Base-by-base conservation (phyloP, 2,329 filamentous ascomycete genomes). In the Scytalidium lignicola region DNA sequence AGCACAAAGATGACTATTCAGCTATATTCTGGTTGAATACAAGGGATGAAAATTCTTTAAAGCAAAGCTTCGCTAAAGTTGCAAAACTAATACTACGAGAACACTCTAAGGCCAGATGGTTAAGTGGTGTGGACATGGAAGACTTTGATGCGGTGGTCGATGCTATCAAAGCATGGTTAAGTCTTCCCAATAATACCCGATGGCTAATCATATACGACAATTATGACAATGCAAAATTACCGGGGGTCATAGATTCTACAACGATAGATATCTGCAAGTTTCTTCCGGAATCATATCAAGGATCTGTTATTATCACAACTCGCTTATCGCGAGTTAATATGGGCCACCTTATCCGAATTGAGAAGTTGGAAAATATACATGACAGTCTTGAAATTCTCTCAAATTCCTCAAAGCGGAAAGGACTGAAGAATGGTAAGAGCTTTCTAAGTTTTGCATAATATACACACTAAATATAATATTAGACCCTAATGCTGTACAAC, bases 171-270 rank as follows among this genome's bases (percentile, higher is more conserved):
- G 29, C 41, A 29, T 54, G 49, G 52, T 43, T 54, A 13, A 45
- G 49, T 48, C 43, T 51, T 32, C 40, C 40, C 20, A 51, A 57
- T 3, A 67, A 68, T 50, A 49, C 23, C 15, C 26, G 59, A 26
- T 69, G 62, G 66, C 54, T 70, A 18, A 51, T 69, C 22, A 51
- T 68, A 22, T 57, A 64, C 22, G 66, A 69, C 55, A 67, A 68
- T 48, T 55, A 67, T 41, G 63, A 68, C 54, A 58, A 53, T 29
- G 48, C 46, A n/a, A 51, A 51, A 9, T 41, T 17, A 20, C 6
- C 22, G 19, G 18, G 43, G 3, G 53, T 45, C 32, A 15, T 26
- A 3, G 22, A 55, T 18, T 9, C 17, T 2, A 42, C 46, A 10
- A 43, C 46, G 13, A 13, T 53, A 1, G 22, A 55, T 39, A 53